Evolutionary conservation across 2,329 filamentous ascomycete species (phyloP), one percentile per base, ranked within the genome.

Genomic region (Fusarium sterilihyphosum): DNA sequence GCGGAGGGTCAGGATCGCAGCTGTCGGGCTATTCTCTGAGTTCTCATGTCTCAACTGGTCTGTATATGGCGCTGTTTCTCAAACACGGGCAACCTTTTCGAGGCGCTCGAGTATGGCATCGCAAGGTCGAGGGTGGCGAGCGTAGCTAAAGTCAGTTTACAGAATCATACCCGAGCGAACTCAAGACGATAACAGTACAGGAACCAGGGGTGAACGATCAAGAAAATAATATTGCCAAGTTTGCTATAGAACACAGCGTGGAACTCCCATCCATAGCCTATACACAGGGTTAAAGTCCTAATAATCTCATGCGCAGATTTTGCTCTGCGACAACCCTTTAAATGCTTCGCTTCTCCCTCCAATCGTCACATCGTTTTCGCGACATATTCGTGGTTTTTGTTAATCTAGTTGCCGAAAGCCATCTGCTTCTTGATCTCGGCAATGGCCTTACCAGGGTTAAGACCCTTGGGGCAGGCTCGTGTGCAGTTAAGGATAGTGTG

Each of bases 401-500:
- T n/a, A 44, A 56, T 59, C 50, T 78, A 82, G 57, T 75, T 75
- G 38, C 81, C 81, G 43, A 90, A 85, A 65, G 95, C 91, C 93
- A 98, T 93, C 86, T 92, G 90, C 93, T 98, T 98, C 93, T 98
- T 98, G 85, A 98, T 98, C 89, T 98, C 93, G 61, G 95, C 95
- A 86, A 99, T 97, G 24, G 96, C 96, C 82, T 94, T 89, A 75
- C 94, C 96, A 26, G 96, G 96, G 88, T 99, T 99, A 79, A 99
- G 86, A 52, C 96, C 96, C 94, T 99, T 99, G 82, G 96, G 96
- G 86, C 96, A 99, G 64, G 96, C 98, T 84, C 94, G 90, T 77
- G 95, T 96, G 91, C 96, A 99, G 90, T 99, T 99, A 79, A 99
- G 91, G 83, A 99, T 99, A 74, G 96, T 99, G 89, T 99, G 96